Base-by-base conservation (phyloP, 441 rosid genomes). In the Viola pubescens region DNA sequence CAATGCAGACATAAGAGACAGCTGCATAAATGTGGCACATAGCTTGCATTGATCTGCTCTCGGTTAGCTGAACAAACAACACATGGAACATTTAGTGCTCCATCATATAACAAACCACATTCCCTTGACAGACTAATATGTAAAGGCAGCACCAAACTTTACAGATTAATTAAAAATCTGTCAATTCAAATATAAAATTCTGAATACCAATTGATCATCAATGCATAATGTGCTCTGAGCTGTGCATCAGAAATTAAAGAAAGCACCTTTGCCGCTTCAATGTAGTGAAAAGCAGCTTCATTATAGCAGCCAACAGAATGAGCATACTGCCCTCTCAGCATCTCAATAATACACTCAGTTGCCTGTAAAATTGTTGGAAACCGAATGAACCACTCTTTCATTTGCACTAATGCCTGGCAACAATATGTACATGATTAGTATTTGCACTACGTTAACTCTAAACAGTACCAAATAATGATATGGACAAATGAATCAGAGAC, bases 321-420 rank as follows among this genome's bases (percentile, higher is more conserved):
- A 54, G 96, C 88, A 69, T 89, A 92, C 68, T 92, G 98, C 58
- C 97, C 98, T 65, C 97, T 88, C n/a, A 92, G 97, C 98, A 89
- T 84, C 85, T 92, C 92, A 72, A 92, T 86, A 54, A 81, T 70
- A 70, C 91, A 79, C 86, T 89, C 97, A 69, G 83, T 87, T 41
- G 89, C 92, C 71, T 86, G 98, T 69, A 92, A 77, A 65, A 92
- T 86, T 55, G 92, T 92, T 37, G 98, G 98, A 75, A 92, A 92
- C 60, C 98, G 91, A 57, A 73, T 38, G 56, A 84, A 86, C 88
- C 84, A 86, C 50, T 72, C 85, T 79, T 79, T 92, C 97, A 92
- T 92, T 61, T 86, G 91, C 68, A 81, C 76, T 73, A 92, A 70
- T 54, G 97, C 95, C 98, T 92, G 85, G 78, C 69, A 68, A 60